Percentiles rank a stretch among this genome's conserved stretches.
Evolutionary conservation across 2,329 filamentous ascomycete species (phyloP).

Genomic region (Fusarium devonianum): DNA sequence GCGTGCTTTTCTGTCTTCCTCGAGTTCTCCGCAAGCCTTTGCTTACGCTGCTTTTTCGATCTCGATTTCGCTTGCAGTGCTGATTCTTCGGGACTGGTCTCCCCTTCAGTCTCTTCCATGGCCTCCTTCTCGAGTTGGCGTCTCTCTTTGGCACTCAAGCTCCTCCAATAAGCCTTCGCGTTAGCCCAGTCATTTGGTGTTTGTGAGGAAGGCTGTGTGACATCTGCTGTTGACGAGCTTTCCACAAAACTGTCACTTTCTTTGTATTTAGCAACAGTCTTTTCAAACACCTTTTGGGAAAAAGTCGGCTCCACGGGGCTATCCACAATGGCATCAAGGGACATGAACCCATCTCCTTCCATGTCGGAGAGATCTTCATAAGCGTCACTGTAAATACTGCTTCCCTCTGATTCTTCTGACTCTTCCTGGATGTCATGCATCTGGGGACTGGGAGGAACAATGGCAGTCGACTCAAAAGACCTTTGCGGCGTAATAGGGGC

Average conservation of each 20-base stretch:
- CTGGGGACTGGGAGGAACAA: slow-evolving; percentile 25
- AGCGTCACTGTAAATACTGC: slow-evolving; percentile 77
- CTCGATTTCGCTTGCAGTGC: slow-evolving; percentile 29
- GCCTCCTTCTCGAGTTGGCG: slow-evolving; percentile 67
- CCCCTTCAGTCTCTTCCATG: slow-evolving; percentile 59
- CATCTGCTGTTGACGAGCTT: background rate
- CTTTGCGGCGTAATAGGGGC: slow-evolving; percentile 22
- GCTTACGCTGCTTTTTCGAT: slow-evolving; percentile 50
- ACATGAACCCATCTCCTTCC: slow-evolving; percentile 73
- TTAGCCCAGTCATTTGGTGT: slow-evolving; percentile 67
- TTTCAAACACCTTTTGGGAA: slow-evolving; percentile 37
- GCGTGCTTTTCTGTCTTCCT: slow-evolving; percentile 3
- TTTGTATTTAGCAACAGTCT: slow-evolving; percentile 34
- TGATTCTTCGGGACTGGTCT: slow-evolving; percentile 48
- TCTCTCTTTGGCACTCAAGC: slow-evolving; percentile 68
- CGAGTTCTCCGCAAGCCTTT: slow-evolving; percentile 17
- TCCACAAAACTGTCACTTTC: slow-evolving; percentile 14
- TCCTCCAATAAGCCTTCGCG: slow-evolving; percentile 74
- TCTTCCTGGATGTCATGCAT: slow-evolving; percentile 49
- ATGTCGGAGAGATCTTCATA: slow-evolving; percentile 74
- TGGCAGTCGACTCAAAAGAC: slow-evolving; percentile 29
- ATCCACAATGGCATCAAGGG: slow-evolving; percentile 74
- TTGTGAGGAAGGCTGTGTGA: slow-evolving; percentile 3
- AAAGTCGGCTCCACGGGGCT: slow-evolving; percentile 52
- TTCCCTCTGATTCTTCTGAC: slow-evolving; percentile 57